Evolutionary conservation across 2,329 filamentous ascomycete species (phyloP).

Genomic region (Coniochaeta hoffmannii): DNA sequence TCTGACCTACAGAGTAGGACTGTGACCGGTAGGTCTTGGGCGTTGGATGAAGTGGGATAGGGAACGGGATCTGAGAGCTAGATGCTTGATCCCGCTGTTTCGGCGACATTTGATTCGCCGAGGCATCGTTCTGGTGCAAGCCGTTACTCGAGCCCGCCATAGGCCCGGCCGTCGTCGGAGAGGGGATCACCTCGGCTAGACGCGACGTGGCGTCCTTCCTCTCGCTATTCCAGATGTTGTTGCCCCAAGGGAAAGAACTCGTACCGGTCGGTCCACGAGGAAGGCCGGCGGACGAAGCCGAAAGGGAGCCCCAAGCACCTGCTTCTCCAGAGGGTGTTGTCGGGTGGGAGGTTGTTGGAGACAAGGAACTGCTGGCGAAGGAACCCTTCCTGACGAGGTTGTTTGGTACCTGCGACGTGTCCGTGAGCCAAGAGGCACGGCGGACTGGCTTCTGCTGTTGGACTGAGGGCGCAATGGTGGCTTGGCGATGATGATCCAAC

Average conservation of each 20-base stretch:
- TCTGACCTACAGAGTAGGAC: constrained; percentile 90
- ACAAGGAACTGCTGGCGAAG: constrained; percentile 68
- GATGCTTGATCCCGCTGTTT: constrained; percentile 43
- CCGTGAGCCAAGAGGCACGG: constrained; percentile 80
- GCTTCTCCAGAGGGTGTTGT: constrained; percentile 68
- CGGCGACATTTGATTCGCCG: constrained; percentile 40
- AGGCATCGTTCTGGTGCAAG: constrained; percentile 42
- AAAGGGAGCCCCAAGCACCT: constrained; percentile 47
- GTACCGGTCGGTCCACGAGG: constrained; percentile 38
- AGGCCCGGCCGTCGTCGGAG: constrained; percentile 58
- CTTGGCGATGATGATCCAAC: constrained; percentile 56
- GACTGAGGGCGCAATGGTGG: constrained; percentile 35
- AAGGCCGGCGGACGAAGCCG: constrained; percentile 37
- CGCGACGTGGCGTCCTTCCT: constrained; percentile 71
- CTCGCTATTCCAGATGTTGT: constrained; percentile 75
- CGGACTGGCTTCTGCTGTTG: constrained; percentile 57
- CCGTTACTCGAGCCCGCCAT: constrained; percentile 33
- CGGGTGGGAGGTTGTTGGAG: constrained; percentile 72
- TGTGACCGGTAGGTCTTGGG: constrained; percentile 92
- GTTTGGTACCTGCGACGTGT: constrained; percentile 58
- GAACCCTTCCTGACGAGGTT: constrained; percentile 64
- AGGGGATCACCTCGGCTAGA: constrained; percentile 66
- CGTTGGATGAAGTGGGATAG: constrained; percentile 81
- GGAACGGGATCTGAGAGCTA: constrained; percentile 69
- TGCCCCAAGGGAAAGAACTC: constrained; percentile 62